Conservation (phyloP, 73 alveolate species). For the Paraurostyla sp. region DNA sequence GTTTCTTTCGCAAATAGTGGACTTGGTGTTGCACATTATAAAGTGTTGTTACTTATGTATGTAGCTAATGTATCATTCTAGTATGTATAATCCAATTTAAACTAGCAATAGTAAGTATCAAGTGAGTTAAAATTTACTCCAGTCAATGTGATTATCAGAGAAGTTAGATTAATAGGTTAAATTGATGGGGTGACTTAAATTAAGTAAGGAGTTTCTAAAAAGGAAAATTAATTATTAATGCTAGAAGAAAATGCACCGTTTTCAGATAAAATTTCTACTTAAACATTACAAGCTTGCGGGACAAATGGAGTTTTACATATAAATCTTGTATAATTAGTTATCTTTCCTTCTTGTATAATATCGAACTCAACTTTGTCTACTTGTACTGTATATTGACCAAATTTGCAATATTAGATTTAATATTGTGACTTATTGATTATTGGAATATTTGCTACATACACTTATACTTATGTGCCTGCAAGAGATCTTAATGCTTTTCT, state of each 20-base stretch:
- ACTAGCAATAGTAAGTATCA: conserved; percentile 5
- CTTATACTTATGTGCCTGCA: conserved; percentile 1
- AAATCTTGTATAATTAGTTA: conserved; percentile 12
- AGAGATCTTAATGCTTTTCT: conserved; percentile 25
- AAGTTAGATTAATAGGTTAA: background rate
- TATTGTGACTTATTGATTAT: background rate
- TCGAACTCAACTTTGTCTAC: background rate
- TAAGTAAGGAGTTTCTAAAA: conserved; percentile 41
- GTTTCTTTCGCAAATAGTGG: background rate
- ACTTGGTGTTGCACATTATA: conserved; percentile 3
- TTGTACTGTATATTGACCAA: conserved; percentile 26
- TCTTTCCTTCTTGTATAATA: background rate
- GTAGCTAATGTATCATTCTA: conserved; percentile 14
- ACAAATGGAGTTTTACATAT: conserved; percentile 48
- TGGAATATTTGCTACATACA: conserved; percentile 36
- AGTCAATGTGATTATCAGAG: conserved; percentile 11
- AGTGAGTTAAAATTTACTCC: background rate
- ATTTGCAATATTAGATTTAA: conserved; percentile 15
- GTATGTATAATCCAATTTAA: background rate
- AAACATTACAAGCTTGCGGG: background rate
- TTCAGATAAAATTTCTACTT: conserved; percentile 41
- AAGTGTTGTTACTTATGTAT: background rate
- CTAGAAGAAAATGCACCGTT: conserved; percentile 21
- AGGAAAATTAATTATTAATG: background rate
- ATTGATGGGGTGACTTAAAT: conserved; percentile 2